These are phyloP conservation scores for Heteromeles arbutifolia DNA, from an alignment of 306 rosid species.

Conservation along the genomic window DNA sequence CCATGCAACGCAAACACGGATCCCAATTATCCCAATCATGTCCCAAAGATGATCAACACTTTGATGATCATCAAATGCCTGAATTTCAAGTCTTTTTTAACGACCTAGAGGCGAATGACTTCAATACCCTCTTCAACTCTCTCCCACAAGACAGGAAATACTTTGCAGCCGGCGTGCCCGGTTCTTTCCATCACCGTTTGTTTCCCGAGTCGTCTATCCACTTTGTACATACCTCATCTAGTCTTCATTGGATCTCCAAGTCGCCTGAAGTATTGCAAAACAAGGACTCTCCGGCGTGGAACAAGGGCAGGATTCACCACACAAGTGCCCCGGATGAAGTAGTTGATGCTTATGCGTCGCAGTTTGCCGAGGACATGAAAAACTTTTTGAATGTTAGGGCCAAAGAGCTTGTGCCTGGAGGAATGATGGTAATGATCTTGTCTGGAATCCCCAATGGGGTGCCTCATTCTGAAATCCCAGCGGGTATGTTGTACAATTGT, in stretches of 20 bases:
- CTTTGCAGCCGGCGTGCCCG: conserved; percentile 32
- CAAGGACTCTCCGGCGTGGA: conserved; percentile 20
- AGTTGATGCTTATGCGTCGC: conserved; percentile 23
- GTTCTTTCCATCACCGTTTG: conserved; percentile 31
- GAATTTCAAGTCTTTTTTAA: conserved; percentile 40
- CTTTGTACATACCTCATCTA: conserved; percentile 13
- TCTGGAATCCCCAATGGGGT: conserved; percentile 21
- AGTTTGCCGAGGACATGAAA: conserved; percentile 20
- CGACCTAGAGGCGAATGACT: conserved; percentile 34
- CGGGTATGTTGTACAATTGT: conserved; percentile 20
- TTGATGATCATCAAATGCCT: conserved; percentile 7
- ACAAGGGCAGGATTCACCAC: conserved; percentile 40
- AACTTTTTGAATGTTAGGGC: conserved; percentile 40
- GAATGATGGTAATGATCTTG: conserved; percentile 35
- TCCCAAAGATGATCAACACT: neutral
- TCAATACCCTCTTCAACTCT: conserved; percentile 34
- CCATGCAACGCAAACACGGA: conserved; percentile 22
- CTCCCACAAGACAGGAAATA: conserved; percentile 27
- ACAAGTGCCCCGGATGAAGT: conserved; percentile 31
- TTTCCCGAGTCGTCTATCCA: conserved; percentile 39
- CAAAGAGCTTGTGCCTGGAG: conserved; percentile 35
- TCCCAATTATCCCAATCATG: conserved; percentile 9
- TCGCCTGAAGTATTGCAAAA: conserved; percentile 24
- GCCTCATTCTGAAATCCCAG: conserved; percentile 7
- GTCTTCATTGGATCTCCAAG: conserved; percentile 35